Evolutionary conservation across 2,329 filamentous ascomycete genomes (phyloP), one percentile per base, ranked within the genome.

Genomic region (Aspergillus udagawae): DNA sequence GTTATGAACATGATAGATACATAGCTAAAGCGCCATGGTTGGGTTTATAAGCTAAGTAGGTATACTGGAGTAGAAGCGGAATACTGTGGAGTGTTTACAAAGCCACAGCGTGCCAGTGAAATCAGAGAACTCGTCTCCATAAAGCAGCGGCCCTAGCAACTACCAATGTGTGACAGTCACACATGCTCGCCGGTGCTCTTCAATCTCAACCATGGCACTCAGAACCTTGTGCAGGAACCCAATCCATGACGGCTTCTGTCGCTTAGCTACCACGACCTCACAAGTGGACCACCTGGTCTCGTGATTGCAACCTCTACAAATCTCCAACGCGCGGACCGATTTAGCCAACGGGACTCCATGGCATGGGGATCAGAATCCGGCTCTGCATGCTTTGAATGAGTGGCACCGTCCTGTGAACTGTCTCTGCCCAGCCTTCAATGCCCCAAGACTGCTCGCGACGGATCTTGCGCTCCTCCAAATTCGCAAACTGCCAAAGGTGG

Each of bases 401-500:
- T 32, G 94, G 94, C 49, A 99, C 94, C 1, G 94, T 99, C 83
- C 96, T 97, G 81, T 99, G 94, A 41, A 97, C 94, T 25, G 93
- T 97, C 70, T 97, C 91, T 53, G 90, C 91, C 94, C 94, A 99
- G 49, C 94, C 94, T 71, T 96, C 90, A 44, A 96, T 86, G 63
- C 86, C 86, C 94, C 94, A 99, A 74, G 92, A 97, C 82, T 95
- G 86, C 81, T 99, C 94, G 63, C 94, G 85, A 64, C 92, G 85
- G 38, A 90, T 79, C 75, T 95, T 94, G 63, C 94, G 86, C 79
- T 97, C 94, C 76, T 97, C 92, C 59, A 99, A 78, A 75, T 99
- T 91, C 65, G 93, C 92, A 80, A 97, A 99, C 73, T 99, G 94
- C 94, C 94, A 99, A 23, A 99, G 83, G 73, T 97, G 93, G 75